These are phyloP conservation scores for Talaromyces liani DNA, from an alignment of 495 filamentous ascomycete genomes.

Conservation along the genomic window DNA sequence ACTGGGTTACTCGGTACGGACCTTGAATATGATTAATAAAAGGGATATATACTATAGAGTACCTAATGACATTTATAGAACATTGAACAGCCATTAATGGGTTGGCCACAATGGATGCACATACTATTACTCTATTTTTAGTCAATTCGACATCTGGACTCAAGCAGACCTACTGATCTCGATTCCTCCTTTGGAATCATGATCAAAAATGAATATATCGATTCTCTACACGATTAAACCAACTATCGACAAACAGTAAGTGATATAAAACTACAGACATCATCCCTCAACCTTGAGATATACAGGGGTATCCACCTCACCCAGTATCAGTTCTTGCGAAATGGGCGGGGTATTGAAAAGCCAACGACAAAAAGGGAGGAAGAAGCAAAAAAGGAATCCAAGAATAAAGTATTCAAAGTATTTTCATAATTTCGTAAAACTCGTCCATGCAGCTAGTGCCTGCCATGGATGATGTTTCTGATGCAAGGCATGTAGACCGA, in stretches of 20 bases:
- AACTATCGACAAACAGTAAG: background rate
- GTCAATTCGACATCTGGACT: too few species aligned
- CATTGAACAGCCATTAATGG: too few species aligned
- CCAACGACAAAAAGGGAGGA: background rate
- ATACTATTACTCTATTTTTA: too few species aligned
- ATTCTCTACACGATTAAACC: background rate
- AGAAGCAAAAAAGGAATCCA: background rate
- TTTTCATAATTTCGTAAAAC: background rate
- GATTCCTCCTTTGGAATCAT: background rate
- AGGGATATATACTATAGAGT: too few species aligned
- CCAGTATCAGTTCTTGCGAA: background rate
- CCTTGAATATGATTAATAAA: too few species aligned
- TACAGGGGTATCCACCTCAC: conserved; percentile 8
- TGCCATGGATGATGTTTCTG: background rate
- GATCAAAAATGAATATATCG: background rate
- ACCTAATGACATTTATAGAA: too few species aligned
- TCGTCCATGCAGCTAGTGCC: background rate
- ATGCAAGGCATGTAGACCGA: background rate
- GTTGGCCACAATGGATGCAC: too few species aligned
- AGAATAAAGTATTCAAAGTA: background rate
- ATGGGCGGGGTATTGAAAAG: background rate
- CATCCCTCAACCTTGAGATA: background rate
- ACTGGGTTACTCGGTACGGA: too few species aligned
- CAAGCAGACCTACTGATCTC: too few species aligned
- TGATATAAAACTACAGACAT: background rate